phyloP scores from a whole-genome alignment of 352 stramenopile species.

The Pythium folliculosum region DNA sequence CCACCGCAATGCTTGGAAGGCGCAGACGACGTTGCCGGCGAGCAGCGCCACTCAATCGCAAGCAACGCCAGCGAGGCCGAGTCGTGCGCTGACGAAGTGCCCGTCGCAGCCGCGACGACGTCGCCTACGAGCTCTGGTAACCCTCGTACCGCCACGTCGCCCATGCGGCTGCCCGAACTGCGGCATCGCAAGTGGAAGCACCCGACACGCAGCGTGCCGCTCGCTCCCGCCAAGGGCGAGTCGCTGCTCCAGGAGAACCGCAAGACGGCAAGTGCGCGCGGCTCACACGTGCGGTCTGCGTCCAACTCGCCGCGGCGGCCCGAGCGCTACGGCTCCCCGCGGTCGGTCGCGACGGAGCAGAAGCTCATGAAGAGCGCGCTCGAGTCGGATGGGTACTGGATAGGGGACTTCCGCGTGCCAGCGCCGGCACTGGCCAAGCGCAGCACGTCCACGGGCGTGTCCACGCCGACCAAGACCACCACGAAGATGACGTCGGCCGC shows the following conservation, averaged over 20 bases:
- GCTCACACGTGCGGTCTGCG: slow-evolving; percentile 4
- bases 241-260: slow-evolving; percentile 13
- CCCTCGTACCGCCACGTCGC: background rate
- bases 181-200: slow-evolving; percentile 24
- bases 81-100: slow-evolving; percentile 16
- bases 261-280: background rate
- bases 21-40: background rate
- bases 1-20: background rate
- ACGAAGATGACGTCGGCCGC: background rate
- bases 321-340: slow-evolving; percentile 27
- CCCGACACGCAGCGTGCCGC: slow-evolving; percentile 21
- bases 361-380: slow-evolving; percentile 59
- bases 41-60: slow-evolving; percentile 4
- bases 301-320: slow-evolving; percentile 33
- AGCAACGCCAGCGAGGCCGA: slow-evolving; percentile 15
- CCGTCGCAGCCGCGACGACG: background rate
- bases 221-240: slow-evolving; percentile 17
- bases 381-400: slow-evolving; percentile 76
- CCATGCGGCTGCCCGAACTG: slow-evolving; percentile 20
- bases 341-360: slow-evolving; percentile 36
- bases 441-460: slow-evolving; percentile 32
- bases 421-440: slow-evolving; percentile 36
- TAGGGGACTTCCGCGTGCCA: slow-evolving; percentile 66
- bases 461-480: slow-evolving; percentile 9
- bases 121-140: background rate